Evolutionary conservation across 345 rosid species (phyloP).

Genomic region (Rhodomyrtus tomentosa): DNA sequence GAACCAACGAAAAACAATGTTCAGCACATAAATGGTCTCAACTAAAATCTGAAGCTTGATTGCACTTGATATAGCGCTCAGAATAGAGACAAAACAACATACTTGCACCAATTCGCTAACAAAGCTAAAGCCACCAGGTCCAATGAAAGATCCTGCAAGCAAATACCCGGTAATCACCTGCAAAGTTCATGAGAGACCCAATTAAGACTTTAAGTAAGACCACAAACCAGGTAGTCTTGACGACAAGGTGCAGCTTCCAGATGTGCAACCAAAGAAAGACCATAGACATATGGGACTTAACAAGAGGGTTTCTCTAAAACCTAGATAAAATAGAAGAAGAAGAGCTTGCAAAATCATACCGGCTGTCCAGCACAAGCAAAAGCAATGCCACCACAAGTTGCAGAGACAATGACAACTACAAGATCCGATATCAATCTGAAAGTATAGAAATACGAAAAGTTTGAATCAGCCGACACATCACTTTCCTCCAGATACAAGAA

Average conservation of each 20-base stretch:
- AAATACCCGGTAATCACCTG: constrained; percentile 95
- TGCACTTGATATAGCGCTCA: background rate
- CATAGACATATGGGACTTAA: background rate
- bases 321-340: background rate
- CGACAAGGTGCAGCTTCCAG: background rate
- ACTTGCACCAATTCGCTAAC: constrained; percentile 98
- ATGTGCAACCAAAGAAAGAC: background rate
- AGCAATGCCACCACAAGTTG: constrained; percentile 98
- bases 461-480: constrained; percentile 2
- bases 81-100: constrained; percentile 15
- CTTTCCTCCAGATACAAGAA: background rate
- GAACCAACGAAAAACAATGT: background rate
- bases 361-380: constrained; percentile 99
- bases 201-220: background rate
- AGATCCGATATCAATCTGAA: constrained; percentile 94
- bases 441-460: constrained; percentile 4
- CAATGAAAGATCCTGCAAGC: constrained; percentile 84
- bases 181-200: background rate
- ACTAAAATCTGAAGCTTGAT: background rate
- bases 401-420: constrained; percentile 95
- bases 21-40: background rate
- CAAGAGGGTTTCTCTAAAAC: background rate
- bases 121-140: constrained; percentile 93
- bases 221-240: background rate
- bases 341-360: constrained; percentile 27